A percentile compares a stretch with the other conserved stretches of the same genome.
These are phyloP conservation scores for Marsdenia floribunda DNA, from an alignment of 257 asterid species.

Conservation along the genomic window DNA sequence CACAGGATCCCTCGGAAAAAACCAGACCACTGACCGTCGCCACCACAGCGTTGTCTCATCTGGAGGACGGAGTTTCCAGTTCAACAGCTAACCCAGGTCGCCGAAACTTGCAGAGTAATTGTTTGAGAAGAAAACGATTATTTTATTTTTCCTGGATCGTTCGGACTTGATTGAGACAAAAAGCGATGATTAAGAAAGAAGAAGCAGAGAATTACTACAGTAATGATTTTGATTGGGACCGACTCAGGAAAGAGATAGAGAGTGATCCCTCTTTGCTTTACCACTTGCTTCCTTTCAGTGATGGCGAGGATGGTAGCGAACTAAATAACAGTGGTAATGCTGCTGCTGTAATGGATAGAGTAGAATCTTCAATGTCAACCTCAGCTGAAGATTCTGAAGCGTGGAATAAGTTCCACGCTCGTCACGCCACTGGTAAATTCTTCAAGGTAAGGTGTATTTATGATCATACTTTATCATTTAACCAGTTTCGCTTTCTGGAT, in stretches of 20 bases:
- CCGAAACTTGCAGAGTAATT: not conserved
- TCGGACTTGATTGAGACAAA: not conserved
- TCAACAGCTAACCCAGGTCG: not conserved
- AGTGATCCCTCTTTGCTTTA: constrained; percentile 45
- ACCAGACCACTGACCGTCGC: no score
- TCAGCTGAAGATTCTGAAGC: constrained; percentile 47
- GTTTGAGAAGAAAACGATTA: not conserved
- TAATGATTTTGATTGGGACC: constrained; percentile 78
- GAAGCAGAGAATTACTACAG: constrained; percentile 57
- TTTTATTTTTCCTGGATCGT: not conserved
- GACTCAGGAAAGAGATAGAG: constrained; percentile 55
- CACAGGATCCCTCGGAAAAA: no score
- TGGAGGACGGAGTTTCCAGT: not conserved
- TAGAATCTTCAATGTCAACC: constrained; percentile 3
- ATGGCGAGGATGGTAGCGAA: not conserved
- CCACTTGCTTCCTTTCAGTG: constrained; percentile 49
- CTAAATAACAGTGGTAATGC: not conserved
- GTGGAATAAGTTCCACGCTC: constrained; percentile 72
- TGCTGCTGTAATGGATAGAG: not conserved
- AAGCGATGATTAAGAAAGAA: constrained; percentile 13
- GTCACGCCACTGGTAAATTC: constrained; percentile 84
- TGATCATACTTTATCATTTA: not conserved
- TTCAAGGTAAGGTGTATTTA: constrained; percentile 47
- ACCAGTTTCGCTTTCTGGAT: not conserved
- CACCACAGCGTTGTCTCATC: no score